Conservation (phyloP, 805 yeast species). For the Pichia thaimueangensis region DNA sequence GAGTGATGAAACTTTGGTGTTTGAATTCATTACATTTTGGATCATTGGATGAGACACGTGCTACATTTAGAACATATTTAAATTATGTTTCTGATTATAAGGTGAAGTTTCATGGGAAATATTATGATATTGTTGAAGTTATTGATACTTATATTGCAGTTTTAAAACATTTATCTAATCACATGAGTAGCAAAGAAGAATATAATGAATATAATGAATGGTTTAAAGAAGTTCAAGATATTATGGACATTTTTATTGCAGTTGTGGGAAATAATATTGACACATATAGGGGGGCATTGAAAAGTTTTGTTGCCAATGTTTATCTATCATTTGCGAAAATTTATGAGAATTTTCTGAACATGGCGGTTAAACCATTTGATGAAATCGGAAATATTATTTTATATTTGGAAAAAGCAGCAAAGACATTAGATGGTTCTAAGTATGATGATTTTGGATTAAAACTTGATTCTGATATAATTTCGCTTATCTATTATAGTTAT, state of each 20-base stretch:
- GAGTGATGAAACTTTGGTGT: conserved; percentile 33
- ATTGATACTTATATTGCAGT: conserved; percentile 20
- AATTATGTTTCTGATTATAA: conserved; percentile 35
- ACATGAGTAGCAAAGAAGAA: conserved; percentile 7
- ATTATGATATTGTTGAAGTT: conserved; percentile 32
- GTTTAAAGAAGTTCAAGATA: conserved; percentile 11
- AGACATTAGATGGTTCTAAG: conserved; percentile 1
- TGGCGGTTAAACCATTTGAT: conserved; percentile 4
- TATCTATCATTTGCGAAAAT: conserved; percentile 24
- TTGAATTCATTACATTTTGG: conserved; percentile 21
- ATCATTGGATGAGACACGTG: conserved; percentile 20
- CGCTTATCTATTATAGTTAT: conserved; percentile 36
- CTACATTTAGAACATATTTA: conserved; percentile 35
- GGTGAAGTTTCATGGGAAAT: conserved; percentile 29
- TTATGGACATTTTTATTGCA: conserved; percentile 12
- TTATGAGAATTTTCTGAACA: conserved; percentile 13
- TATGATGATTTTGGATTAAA: conserved; percentile 8
- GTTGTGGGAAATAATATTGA: conserved; percentile 7
- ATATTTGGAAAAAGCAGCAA: conserved; percentile 14
- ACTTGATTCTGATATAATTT: background rate
- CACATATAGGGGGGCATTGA: conserved; percentile 19
- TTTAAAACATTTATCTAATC: conserved; percentile 14
- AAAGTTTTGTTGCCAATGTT: conserved; percentile 19
- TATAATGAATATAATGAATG: conserved; percentile 18
- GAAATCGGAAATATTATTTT: conserved; percentile 3